phyloP scores from a whole-genome alignment of 441 rosid genomes.

The Adansonia rubrostipa region DNA sequence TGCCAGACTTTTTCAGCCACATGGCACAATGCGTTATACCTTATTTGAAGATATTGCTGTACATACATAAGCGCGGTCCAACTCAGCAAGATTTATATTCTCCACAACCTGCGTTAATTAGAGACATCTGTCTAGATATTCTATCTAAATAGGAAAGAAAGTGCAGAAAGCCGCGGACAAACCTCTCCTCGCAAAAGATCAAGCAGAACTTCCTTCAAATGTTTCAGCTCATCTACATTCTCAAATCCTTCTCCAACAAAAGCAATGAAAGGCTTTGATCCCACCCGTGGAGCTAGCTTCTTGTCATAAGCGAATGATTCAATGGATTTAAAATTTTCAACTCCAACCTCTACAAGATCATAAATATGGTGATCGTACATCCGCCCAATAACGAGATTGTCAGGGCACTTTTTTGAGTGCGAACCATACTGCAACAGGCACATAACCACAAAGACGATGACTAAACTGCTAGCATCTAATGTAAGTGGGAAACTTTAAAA shows the following conservation, averaged over 20 bases:
- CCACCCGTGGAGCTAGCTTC: conserved; percentile 72
- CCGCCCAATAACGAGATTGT: conserved; percentile 84
- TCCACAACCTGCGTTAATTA: conserved; percentile 69
- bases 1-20: conserved; percentile 83
- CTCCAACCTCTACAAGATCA: conserved; percentile 91
- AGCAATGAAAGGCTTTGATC: conserved; percentile 82
- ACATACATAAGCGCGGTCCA: conserved; percentile 81
- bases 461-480: neutral
- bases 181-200: conserved; percentile 93
- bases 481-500: neutral
- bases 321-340: conserved; percentile 78
- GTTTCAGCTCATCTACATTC: conserved; percentile 75
- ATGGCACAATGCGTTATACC: conserved; percentile 82
- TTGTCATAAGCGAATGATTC: conserved; percentile 69
- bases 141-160: conserved; percentile 6
- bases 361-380: conserved; percentile 82
- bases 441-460: neutral
- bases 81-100: conserved; percentile 76
- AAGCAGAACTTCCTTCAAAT: conserved; percentile 81
- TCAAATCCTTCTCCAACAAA: conserved; percentile 88
- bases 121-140: conserved; percentile 12
- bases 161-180: conserved; percentile 13
- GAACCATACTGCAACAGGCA: conserved; percentile 71
- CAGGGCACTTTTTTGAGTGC: conserved; percentile 87
- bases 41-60: conserved; percentile 73